Conservation (phyloP, 2,329 filamentous ascomycete genomes). For the Boeremia lycopersici region DNA sequence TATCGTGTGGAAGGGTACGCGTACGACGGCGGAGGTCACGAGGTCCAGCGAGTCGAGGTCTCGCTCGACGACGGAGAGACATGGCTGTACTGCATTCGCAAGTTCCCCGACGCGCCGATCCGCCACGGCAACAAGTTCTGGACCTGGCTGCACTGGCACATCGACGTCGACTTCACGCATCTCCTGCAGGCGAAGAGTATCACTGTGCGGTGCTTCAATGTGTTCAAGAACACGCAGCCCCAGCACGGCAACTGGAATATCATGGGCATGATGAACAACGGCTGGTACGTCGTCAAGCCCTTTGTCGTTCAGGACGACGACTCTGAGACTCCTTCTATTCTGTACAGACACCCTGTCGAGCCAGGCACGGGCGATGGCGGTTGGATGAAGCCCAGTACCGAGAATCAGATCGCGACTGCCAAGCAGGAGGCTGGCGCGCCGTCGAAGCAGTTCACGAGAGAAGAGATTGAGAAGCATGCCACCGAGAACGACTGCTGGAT, state of each 20-base stretch:
- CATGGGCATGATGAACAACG: slow-evolving; percentile 63
- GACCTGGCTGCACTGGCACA: slow-evolving; percentile 61
- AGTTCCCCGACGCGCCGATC: slow-evolving; percentile 56
- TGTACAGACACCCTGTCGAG: slow-evolving; percentile 48
- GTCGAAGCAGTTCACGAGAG: slow-evolving; percentile 58
- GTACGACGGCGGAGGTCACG: slow-evolving; percentile 56
- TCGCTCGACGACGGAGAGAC: slow-evolving; percentile 55
- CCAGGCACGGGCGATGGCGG: slow-evolving; percentile 53
- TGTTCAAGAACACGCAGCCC: slow-evolving; percentile 59
- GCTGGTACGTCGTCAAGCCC: slow-evolving; percentile 55
- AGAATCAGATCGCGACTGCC: slow-evolving; percentile 53
- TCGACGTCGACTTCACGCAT: slow-evolving; percentile 55
- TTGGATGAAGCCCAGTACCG: slow-evolving; percentile 58
- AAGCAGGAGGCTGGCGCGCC: slow-evolving; percentile 55
- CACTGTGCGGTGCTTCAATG: slow-evolving; percentile 56
- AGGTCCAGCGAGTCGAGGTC: slow-evolving; percentile 59
- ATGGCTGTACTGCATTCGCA: slow-evolving; percentile 59
- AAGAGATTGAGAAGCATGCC: slow-evolving; percentile 57
- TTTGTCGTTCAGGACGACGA: slow-evolving; percentile 46
- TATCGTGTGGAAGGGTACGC: slow-evolving; percentile 60
- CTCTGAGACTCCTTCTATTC: slow-evolving; percentile 34
- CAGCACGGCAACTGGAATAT: slow-evolving; percentile 55
- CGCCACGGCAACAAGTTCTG: slow-evolving; percentile 61
- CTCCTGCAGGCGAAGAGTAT: slow-evolving; percentile 53
- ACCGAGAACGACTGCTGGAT: slow-evolving; percentile 59